These are phyloP conservation scores for Trichoderma gamsii DNA, from an alignment of 495 filamentous ascomycete genomes.

Conservation along the genomic window DNA sequence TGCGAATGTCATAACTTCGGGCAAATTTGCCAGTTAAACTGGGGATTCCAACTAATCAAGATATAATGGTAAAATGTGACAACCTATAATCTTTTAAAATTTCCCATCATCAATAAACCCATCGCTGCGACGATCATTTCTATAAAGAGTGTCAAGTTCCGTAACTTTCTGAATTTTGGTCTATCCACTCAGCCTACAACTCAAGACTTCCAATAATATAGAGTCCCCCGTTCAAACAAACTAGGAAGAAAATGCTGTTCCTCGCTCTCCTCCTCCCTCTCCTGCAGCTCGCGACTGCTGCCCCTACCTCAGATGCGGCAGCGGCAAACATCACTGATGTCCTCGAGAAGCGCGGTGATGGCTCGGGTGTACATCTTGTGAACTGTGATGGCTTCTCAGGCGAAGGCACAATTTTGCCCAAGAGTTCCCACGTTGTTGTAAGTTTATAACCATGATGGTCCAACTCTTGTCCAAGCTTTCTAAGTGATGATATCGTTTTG, in stretches of 20 bases:
- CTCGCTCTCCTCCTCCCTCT: constrained; percentile 9
- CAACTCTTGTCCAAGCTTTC: not conserved
- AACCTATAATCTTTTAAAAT: not conserved
- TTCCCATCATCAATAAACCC: not conserved
- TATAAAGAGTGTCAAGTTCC: not conserved
- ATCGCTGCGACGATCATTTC: not conserved
- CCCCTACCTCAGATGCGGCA: constrained; percentile 10
- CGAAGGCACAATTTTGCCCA: constrained; percentile 13
- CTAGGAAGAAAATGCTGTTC: not conserved
- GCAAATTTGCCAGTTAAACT: not conserved
- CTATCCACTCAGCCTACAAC: not conserved
- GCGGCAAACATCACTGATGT: not conserved
- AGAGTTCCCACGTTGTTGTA: constrained; percentile 14
- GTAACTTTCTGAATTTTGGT: not conserved
- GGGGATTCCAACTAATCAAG: not conserved
- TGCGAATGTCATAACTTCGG: not conserved
- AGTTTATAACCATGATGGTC: not conserved
- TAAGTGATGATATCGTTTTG: not conserved
- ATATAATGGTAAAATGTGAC: not conserved
- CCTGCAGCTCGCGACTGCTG: constrained; percentile 11
- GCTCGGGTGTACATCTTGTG: constrained; percentile 12
- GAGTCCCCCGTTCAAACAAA: not conserved
- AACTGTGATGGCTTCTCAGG: constrained; percentile 13
- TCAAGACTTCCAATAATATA: not conserved
- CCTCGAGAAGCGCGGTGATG: constrained; percentile 16